Conservation (phyloP, 73 alveolate species). For the Paramecium biaurelia region DNA sequence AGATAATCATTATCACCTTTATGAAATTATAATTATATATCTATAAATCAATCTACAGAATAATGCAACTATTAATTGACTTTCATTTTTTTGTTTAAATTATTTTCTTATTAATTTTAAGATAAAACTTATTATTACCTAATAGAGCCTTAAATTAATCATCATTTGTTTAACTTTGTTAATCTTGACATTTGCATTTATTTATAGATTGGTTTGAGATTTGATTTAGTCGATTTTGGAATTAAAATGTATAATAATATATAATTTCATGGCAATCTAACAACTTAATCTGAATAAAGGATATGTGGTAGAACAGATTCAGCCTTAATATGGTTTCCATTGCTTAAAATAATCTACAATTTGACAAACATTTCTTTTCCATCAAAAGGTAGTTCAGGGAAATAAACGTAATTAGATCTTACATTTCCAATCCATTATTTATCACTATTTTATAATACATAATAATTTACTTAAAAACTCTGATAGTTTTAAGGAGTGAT, state of each 20-base stretch:
- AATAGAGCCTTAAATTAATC: background rate
- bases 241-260: slow-evolving; percentile 36
- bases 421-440: slow-evolving; percentile 29
- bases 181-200: background rate
- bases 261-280: background rate
- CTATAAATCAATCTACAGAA: background rate
- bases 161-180: background rate
- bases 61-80: background rate
- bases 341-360: background rate
- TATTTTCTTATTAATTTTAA: background rate
- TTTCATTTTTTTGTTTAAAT: background rate
- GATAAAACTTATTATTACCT: slow-evolving; percentile 7
- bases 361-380: slow-evolving; percentile 20
- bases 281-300: slow-evolving; percentile 1
- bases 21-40: background rate
- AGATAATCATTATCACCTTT: slow-evolving; percentile 62
- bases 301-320: slow-evolving; percentile 6
- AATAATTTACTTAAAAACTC: slow-evolving; percentile 3
- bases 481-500: background rate
- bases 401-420: slow-evolving; percentile 41
- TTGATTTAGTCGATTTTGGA: slow-evolving; percentile 31
- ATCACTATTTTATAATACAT: background rate
- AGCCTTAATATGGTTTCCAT: slow-evolving; percentile 29
- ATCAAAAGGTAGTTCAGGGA: slow-evolving; percentile 10
- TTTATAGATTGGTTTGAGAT: too few relatives aligned